A percentile compares a stretch with the other conserved stretches of the same genome.
Evolutionary conservation across 768 basidiomycete genomes (phyloP).

Genomic region (Psilocybe tampanensis): DNA sequence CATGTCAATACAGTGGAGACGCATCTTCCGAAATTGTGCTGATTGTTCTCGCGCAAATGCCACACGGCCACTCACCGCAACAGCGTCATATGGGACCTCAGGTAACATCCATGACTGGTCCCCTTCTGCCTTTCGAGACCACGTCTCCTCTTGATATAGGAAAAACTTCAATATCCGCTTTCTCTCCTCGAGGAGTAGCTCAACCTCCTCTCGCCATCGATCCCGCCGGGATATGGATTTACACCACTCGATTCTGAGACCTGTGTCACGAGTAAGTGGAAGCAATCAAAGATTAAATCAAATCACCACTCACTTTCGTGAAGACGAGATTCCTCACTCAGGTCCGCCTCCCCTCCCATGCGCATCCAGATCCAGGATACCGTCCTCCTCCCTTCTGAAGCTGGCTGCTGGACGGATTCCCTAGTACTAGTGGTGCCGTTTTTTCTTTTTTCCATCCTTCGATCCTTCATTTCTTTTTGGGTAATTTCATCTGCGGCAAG

Average conservation of each 20-base stretch:
- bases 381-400: not conserved
- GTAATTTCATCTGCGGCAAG: not conserved
- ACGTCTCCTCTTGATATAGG: not conserved
- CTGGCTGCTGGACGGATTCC: not conserved
- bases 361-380: not conserved
- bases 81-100: not conserved
- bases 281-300: not conserved
- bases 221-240: not conserved
- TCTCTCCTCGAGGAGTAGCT: slow-evolving; percentile 9
- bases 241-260: slow-evolving; percentile 10
- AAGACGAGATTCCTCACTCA: not conserved
- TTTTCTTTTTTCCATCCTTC: too few species aligned
- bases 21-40: slow-evolving; percentile 1
- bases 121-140: not conserved
- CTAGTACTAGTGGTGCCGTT: not conserved
- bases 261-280: not conserved
- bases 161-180: slow-evolving; percentile 4
- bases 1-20: not conserved
- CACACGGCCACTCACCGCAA: not conserved
- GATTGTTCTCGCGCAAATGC: slow-evolving; percentile 5
- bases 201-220: slow-evolving; percentile 7
- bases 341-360: not conserved
- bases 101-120: not conserved
- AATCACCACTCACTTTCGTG: not conserved
- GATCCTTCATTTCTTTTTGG: too few species aligned